phyloP scores from a whole-genome alignment of 495 filamentous ascomycete genomes.

The Penicillium odoratum region DNA sequence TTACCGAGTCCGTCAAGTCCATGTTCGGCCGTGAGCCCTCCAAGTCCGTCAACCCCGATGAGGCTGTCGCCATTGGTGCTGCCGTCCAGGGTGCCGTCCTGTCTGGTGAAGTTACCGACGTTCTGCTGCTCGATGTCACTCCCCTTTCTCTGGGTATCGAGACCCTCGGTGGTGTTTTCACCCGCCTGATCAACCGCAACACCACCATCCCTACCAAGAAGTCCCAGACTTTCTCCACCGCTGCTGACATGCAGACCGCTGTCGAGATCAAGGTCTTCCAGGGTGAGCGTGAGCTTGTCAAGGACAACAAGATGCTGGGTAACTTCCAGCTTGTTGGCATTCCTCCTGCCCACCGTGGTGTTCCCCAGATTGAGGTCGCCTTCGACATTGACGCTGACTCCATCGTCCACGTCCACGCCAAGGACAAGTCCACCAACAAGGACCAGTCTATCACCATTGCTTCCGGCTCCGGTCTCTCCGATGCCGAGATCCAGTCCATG shows the following conservation, averaged over 20 bases:
- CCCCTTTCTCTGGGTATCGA: constrained; percentile 98
- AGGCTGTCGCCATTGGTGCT: constrained; percentile 98
- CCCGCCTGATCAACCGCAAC: constrained; percentile 98
- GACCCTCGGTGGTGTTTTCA: constrained; percentile 99
- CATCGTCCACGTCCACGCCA: constrained; percentile 97
- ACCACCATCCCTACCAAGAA: constrained; percentile 99
- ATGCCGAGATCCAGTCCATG: constrained; percentile 93
- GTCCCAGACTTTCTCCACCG: constrained; percentile 97
- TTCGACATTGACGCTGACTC: constrained; percentile 99
- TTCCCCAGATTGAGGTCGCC: constrained; percentile 97
- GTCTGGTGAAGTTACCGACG: constrained; percentile 93
- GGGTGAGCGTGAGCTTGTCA: constrained; percentile 99
- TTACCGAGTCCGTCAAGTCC: constrained; percentile 92
- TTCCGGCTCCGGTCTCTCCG: constrained; percentile 95
- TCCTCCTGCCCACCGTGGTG: constrained; percentile 94
- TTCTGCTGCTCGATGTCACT: constrained; percentile 95
- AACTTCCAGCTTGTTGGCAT: constrained; percentile 99
- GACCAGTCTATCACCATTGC: constrained; percentile 99
- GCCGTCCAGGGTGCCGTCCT: constrained; percentile 98
- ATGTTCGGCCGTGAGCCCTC: constrained; percentile 98
- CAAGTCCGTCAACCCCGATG: constrained; percentile 99
- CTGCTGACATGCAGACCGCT: constrained; percentile 98
- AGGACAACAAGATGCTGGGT: constrained; percentile 97
- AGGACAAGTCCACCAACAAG: constrained; percentile 99
- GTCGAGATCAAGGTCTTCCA: constrained; percentile 99